Base-by-base conservation (phyloP, 2,329 filamentous ascomycete genomes). In the Clonostachys solani region DNA sequence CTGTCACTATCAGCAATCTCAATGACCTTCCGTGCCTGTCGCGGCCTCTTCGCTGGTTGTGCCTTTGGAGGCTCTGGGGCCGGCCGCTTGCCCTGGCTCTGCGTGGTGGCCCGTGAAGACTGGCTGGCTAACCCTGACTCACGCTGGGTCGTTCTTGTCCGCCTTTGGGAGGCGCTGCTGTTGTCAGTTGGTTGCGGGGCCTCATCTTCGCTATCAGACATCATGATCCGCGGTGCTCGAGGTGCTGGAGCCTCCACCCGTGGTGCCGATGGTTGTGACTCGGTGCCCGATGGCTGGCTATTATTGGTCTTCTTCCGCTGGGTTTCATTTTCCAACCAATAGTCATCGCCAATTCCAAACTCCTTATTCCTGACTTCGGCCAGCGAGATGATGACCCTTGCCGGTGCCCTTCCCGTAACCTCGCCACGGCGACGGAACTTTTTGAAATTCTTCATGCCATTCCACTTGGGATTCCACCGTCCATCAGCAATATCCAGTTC, bases 381-480 rank as follows among this genome's bases (percentile, higher is more conserved):
- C 5, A 95, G 68, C 1, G 77, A 69, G 5, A 96, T 81, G 37
- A 95, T 87, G 34, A 87, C 69, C 47, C 69, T 70, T 29, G 69
- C 64, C 2, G 67, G 62, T 4, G 67, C 62, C 15, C 75, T 63
- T 6, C 75, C 69, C 3, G 58, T 52, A 6, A 54, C 54, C 17
- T 78, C 78, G 19, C 80, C 84, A 46, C 80, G 74, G 47, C 74
- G 75, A 18, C 77, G 75, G 60, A 99, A 99, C 56, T 83, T 87
- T 65, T 99, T 99, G 71, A 96, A 99, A 60, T 99, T 97, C 66
- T 90, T 92, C 40, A 92, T 79, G 1, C 92, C 94, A 61, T 96
- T 95, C 94, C 94, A 99, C 37, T 77, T 77, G 1, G 89, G 83
- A 54, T 96, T 81, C 92, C 92, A 96, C 38, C 89, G 77, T 6